These are phyloP conservation scores for Blastomyces parvus DNA, from an alignment of 2,329 filamentous ascomycete species.

Conservation along the genomic window DNA sequence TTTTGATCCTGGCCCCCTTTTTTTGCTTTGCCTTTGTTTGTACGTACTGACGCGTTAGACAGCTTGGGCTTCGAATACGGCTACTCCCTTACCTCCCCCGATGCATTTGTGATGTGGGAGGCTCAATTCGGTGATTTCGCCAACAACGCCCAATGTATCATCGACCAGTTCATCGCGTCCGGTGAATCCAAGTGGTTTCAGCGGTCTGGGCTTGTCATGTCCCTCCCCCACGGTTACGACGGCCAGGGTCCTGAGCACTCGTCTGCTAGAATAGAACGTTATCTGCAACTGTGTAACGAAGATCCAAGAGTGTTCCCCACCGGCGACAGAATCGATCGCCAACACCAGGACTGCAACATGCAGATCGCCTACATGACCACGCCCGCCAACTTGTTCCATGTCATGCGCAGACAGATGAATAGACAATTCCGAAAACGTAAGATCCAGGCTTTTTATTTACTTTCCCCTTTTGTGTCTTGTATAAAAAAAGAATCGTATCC, in stretches of 20 bases:
- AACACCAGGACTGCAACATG: constrained; percentile 99
- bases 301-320: constrained; percentile 88
- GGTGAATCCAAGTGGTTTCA: constrained; percentile 99
- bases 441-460: constrained; percentile 28
- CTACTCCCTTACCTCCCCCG: constrained; percentile 93
- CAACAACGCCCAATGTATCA: constrained; percentile 98
- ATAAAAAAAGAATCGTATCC: background rate
- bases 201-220: constrained; percentile 91
- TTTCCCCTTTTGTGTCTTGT: background rate
- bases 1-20: constrained; percentile 10
- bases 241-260: constrained; percentile 98
- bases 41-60: constrained; percentile 40
- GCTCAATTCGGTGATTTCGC: constrained; percentile 99
- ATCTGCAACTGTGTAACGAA: constrained; percentile 94
- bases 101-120: constrained; percentile 98
- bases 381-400: constrained; percentile 91
- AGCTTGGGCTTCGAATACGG: constrained; percentile 96
- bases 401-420: constrained; percentile 94
- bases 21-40: background rate
- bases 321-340: constrained; percentile 80
- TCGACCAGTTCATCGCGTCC: constrained; percentile 97
- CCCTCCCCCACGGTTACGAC: constrained; percentile 93
- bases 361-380: constrained; percentile 97
- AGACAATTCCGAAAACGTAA: constrained; percentile 98
- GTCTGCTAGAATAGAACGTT: constrained; percentile 92